Base-by-base conservation (phyloP, 176 grass and related monocot species). In the Thinopyrum elongatum region DNA sequence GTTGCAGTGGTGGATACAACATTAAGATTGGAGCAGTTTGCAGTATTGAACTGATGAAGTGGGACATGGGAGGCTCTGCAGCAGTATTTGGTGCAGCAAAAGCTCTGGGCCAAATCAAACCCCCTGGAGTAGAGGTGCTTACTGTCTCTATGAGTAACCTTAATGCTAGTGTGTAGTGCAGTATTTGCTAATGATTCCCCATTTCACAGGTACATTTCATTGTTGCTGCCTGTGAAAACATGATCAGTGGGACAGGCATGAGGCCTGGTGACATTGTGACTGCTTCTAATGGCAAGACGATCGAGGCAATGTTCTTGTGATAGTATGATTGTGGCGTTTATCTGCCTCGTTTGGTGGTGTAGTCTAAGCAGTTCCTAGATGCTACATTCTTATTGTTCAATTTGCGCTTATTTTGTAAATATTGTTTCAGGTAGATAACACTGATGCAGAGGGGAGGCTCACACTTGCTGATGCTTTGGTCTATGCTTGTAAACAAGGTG, bases 161-260 rank as follows among this genome's bases (percentile, higher is more conserved):
- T 15, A 16, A 60, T 21, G 7, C 69, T 64, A 17, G n/a, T 2
- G 13, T 33, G 44, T 75, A 17, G 13, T 33, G 44, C 51, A 17
- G 41, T 74, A 53, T 53, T 14, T 87, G 49, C 41, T 84, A 66
- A 89, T 34, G 10, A 6, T 51, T 74, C 22, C 14, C 36, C 19
- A 81, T 77, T 57, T 44, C 42, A 2, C 85, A 98, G 93, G 88
- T 98, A 79, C 97, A 98, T 82, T 95, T 98, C 80, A 98, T 98
- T 77, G 97, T 92, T 23, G 94, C 97, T 64, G 92, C 97, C 47
- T 98, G 97, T 92, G 97, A 98, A 92, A 98, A 98, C 84, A 95
- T 98, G 97, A 98, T 98, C 60, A 98, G 97, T 80, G 97, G 97
- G 78, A 95, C 97, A 59, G 97, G 94, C 70, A 98, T 98, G 97